phyloP scores from a whole-genome alignment of 768 basidiomycete genomes.

The Boletus speciosus region DNA sequence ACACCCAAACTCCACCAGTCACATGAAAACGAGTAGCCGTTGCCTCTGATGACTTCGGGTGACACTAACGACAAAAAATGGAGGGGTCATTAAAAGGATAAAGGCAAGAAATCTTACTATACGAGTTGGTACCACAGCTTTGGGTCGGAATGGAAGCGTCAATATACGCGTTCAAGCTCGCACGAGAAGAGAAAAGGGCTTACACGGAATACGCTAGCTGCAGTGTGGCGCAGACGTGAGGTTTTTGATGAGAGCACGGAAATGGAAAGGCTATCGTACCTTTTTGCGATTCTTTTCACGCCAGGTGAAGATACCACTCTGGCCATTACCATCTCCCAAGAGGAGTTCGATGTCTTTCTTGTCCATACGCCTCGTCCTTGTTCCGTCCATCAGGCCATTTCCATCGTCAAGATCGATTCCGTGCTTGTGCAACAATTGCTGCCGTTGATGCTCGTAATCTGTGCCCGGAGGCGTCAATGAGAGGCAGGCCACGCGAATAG shows the following conservation, averaged over 20 bases:
- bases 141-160: slow-evolving; percentile 31
- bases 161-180: slow-evolving; percentile 12
- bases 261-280: slow-evolving; percentile 43
- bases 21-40: slow-evolving; percentile 91
- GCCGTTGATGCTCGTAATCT: slow-evolving; percentile 95
- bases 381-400: slow-evolving; percentile 60
- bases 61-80: slow-evolving; percentile 56
- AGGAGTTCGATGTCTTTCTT: slow-evolving; percentile 78
- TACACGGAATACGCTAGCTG: slow-evolving; percentile 89
- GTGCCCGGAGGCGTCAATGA: slow-evolving; percentile 14
- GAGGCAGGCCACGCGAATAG: slow-evolving; percentile 1
- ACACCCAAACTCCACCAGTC: slow-evolving; percentile 99
- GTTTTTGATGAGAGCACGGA: slow-evolving; percentile 20
- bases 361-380: slow-evolving; percentile 74
- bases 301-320: slow-evolving; percentile 90
- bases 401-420: slow-evolving; percentile 92
- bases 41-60: slow-evolving; percentile 84
- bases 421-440: slow-evolving; percentile 84
- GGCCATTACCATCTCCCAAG: slow-evolving; percentile 80
- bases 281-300: slow-evolving; percentile 90
- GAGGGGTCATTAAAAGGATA: slow-evolving; percentile 26
- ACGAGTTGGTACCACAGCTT: slow-evolving; percentile 84
- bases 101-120: slow-evolving; percentile 54
- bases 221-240: slow-evolving; percentile 23
- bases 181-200: slow-evolving; percentile 33